A percentile compares a stretch with the other conserved stretches of the same genome.
phyloP scores from a whole-genome alignment of 2,329 filamentous ascomycete species.

The Epichloe festucae region DNA sequence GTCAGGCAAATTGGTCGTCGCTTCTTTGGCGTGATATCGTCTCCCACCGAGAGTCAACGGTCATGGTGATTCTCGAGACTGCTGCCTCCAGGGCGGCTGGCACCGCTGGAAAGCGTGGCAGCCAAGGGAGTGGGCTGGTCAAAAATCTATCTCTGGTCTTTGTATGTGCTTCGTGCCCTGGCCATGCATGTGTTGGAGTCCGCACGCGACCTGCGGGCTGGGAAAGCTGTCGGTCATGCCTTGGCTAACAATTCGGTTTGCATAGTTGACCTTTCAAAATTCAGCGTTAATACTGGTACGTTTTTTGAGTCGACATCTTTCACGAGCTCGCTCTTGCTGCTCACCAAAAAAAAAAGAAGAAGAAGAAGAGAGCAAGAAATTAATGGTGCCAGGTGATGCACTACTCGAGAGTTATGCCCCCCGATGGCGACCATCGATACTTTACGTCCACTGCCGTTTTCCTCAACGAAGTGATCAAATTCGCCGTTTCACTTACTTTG shows the following conservation, averaged over 20 bases:
- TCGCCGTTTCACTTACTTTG: conserved; percentile 74
- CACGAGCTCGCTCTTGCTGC: neutral
- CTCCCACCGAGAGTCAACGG: neutral
- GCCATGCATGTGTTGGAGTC: neutral
- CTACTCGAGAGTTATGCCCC: conserved; percentile 87
- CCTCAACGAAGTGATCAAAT: conserved; percentile 83
- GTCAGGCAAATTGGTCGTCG: neutral
- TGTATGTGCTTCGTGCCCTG: conserved; percentile 5
- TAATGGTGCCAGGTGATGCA: conserved; percentile 58
- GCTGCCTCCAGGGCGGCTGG: conserved; percentile 6
- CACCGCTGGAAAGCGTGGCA: conserved; percentile 1
- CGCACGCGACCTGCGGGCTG: neutral
- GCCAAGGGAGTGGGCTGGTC: conserved; percentile 7
- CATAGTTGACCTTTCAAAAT: conserved; percentile 61
- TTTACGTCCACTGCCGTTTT: conserved; percentile 90
- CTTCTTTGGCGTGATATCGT: neutral
- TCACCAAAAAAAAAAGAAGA: too few species aligned
- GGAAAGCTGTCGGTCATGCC: neutral
- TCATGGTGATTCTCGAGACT: conserved; percentile 12
- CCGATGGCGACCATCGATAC: conserved; percentile 70
- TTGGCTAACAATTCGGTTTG: conserved; percentile 6
- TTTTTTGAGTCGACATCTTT: conserved; percentile 8
- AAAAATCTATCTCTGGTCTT: conserved; percentile 13
- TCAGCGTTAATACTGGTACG: conserved; percentile 61
- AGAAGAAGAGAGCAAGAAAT: neutral